Evolutionary conservation across 2,329 filamentous ascomycete species (phyloP), one percentile per base, ranked within the genome.

Genomic region (Akanthomyces lecanii): DNA sequence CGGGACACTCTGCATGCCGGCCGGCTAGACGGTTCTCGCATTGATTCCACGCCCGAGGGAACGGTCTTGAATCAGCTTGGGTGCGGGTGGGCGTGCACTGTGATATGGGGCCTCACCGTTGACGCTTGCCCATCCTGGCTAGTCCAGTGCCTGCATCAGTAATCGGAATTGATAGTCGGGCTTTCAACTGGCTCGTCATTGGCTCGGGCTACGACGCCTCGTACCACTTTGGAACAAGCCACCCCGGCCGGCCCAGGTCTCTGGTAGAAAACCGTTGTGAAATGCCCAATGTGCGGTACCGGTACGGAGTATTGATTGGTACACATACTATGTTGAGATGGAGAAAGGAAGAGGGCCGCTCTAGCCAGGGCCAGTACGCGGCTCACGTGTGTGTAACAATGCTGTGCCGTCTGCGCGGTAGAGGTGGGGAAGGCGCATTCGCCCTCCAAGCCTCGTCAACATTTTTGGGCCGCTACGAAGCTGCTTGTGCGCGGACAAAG

Each of bases 31-130:
- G 61, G 61, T 53, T 58, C 61, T 63, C 61, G 61, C 61, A 52
- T 47, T 47, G 21, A 45, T 36, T 18, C 18, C 25, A 52, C 50
- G 28, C 50, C 59, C 55, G 23, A n/a, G 21, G 30, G 33, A 61
- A 45, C 38, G 58, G 48, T 47, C 25, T 53, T 47, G 58, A 33
- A 23, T 36, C 25, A 21, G 33, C 48, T 25, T 12, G 4, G 12
- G 6, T 36, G 33, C 5, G 33, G 18, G 47, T 16, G 5, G 38
- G 53, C 5, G 38, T 40, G 25, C 44, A 33, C 44, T 50, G 18
- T n/a, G 3, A 30, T 48, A 47, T 63, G 61, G 61, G 53, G 18
- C 54, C 54, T 56, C 54, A 53, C 61, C 61, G 61, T 63, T 63
- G 38, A 18, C 38, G 54, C n/a, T 58, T 51, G 23, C 33, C 44